These are phyloP conservation scores for Eimeria acervulina DNA, from an alignment of 169 alveolate genomes.

Conservation along the genomic window DNA sequence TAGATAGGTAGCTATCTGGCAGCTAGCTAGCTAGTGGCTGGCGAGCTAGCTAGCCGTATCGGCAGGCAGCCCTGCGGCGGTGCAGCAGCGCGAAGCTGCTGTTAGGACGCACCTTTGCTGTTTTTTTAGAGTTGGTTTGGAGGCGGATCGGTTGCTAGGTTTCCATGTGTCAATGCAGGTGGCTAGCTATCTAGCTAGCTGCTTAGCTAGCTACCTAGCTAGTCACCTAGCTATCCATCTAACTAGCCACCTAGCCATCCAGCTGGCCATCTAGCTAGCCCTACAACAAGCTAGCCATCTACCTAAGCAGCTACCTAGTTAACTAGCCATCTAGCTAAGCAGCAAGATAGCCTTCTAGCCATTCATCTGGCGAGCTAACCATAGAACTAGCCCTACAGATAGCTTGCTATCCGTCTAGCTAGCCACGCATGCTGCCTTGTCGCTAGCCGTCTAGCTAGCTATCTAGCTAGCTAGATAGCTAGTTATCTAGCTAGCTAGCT, in stretches of 20 bases:
- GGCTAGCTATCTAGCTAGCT: neutral
- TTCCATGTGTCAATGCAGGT: no score
- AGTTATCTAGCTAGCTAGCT: neutral
- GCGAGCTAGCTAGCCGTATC: no score
- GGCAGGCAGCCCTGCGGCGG: neutral
- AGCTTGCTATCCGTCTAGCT: neutral
- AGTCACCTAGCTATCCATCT: no score
- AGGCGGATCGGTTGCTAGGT: no score
- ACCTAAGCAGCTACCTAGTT: no score
- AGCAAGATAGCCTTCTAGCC: neutral
- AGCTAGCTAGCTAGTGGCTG: no score
- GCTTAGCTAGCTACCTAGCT: no score
- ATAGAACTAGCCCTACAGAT: neutral
- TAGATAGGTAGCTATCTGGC: no score
- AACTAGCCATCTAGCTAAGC: neutral
- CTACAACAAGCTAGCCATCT: neutral
- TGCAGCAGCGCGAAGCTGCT: neutral
- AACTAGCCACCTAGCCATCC: neutral
- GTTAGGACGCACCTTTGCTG: neutral
- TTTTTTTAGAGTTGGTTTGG: no score
- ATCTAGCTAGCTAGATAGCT: neutral
- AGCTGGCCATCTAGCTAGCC: neutral
- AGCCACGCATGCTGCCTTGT: neutral
- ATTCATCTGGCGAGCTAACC: no score
- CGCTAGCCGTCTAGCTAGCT: neutral